Evolutionary conservation across 495 filamentous ascomycete genomes (phyloP), one percentile per base, ranked within the genome.

Genomic region (Gamarada debralockiae): DNA sequence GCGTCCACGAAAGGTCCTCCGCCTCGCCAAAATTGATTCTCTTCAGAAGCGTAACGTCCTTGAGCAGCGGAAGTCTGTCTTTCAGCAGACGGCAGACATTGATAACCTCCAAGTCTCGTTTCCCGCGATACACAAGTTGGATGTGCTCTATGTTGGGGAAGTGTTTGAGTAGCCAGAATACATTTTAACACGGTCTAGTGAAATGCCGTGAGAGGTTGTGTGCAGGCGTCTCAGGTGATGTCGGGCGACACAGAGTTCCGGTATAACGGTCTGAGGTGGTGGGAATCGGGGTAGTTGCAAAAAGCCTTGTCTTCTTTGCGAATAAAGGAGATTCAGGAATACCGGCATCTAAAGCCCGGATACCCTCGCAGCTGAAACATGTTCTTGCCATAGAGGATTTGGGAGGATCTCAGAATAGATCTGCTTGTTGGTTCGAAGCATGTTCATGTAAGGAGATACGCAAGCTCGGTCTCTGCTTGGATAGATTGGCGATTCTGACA

Each of bases 1-100:
- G 27, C 48, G 48, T 48, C 55, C 55, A 57, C 10, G 55, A 57
- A 36, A 57, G 48, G 36, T 57, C 55, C 20, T 57, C 48, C 3
- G 55, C 55, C 24, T 52, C 23, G 1, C 13, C n/a, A 17, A 47
- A 52, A 20, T 29, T 57, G 10, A 42, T 52, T 42, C 55, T 52
- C 42, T 43, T 57, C 12, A 14, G 37, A 0, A 57, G 40, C 10
- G 38, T 20, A 23, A 57, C 41, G 9, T 52, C 47, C 10, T 21
- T 21, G 33, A 57, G 24, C 23, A 40, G 21, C 1, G 48, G 55
- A 2, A 40, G 41, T 12, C 43, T 40, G 48, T 57, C 48, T 33
- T 33, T n/a, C 4, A 57, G 48, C 9, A 57, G 41, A 10, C 48
- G 55, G 36, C 55, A 57, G 2, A 42, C n/a, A 31, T 13, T 36